Percentiles rank a stretch among this genome's conserved stretches.
These are phyloP conservation scores for Fusarium sp. DNA, from an alignment of 2,329 filamentous ascomycete species.

Conservation along the genomic window DNA sequence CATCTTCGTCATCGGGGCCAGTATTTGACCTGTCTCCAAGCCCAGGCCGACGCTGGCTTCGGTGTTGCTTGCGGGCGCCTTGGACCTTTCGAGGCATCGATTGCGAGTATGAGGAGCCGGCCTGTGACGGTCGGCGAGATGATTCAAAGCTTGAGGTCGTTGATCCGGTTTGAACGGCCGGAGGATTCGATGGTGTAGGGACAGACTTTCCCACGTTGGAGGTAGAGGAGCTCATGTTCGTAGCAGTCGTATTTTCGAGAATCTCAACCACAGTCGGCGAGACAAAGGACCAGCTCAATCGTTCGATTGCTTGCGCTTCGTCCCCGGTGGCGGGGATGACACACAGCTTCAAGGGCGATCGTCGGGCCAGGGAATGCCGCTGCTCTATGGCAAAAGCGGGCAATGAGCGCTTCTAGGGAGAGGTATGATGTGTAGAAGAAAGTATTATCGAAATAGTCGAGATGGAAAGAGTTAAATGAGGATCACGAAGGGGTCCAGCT, in stretches of 20 bases:
- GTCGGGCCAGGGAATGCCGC: constrained; percentile 11
- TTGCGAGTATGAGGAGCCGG: constrained; percentile 52
- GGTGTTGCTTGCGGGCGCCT: constrained; percentile 84
- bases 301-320: constrained; percentile 17
- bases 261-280: constrained; percentile 11
- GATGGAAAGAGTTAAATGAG: constrained; percentile 29
- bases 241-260: background rate
- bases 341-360: constrained; percentile 3
- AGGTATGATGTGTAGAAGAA: constrained; percentile 20
- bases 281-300: constrained; percentile 23
- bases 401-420: background rate
- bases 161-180: constrained; percentile 59
- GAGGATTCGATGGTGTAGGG: constrained; percentile 59
- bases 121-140: constrained; percentile 63
- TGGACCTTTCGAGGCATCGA: constrained; percentile 81
- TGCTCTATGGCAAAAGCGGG: background rate
- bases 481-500: constrained; percentile 53
- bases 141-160: constrained; percentile 65
- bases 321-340: constrained; percentile 21
- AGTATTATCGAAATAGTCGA: constrained; percentile 16
- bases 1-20: constrained; percentile 82
- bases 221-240: constrained; percentile 56
- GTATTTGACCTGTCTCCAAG: constrained; percentile 55
- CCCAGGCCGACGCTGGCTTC: constrained; percentile 81
- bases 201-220: constrained; percentile 66